Evolutionary conservation across 345 rosid species (phyloP).

Genomic region (Lepidium africanum): DNA sequence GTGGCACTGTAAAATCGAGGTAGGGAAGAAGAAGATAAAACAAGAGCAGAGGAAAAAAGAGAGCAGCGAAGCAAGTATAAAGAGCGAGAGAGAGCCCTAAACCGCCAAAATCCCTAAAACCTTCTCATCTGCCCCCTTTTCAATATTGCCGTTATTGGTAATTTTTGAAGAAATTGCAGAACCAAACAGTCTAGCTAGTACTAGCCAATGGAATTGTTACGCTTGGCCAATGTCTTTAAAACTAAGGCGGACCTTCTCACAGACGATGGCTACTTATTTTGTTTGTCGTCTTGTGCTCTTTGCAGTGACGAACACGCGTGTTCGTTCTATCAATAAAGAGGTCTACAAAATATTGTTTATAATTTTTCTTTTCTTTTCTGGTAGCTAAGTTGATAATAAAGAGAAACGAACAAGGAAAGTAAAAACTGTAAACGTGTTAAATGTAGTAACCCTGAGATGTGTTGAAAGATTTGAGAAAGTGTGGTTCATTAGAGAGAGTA

Average conservation of each 20-base stretch:
- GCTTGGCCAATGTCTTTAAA: not conserved
- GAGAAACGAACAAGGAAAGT: not conserved
- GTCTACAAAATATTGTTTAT: too few species aligned
- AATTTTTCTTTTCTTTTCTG: too few species aligned
- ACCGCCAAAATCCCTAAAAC: constrained; percentile 28
- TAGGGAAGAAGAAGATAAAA: constrained; percentile 7
- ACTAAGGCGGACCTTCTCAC: not conserved
- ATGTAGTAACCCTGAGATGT: not conserved
- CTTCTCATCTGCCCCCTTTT: constrained; percentile 14
- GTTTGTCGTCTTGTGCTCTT: not conserved
- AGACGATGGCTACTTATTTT: not conserved
- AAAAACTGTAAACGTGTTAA: not conserved
- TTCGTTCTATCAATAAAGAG: too few species aligned
- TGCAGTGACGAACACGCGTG: not conserved
- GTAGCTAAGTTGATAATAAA: not conserved
- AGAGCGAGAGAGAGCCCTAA: constrained; percentile 13
- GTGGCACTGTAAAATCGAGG: constrained; percentile 11
- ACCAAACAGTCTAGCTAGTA: too few species aligned
- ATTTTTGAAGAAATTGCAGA: not conserved
- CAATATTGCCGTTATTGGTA: constrained; percentile 18
- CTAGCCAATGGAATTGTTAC: not conserved
- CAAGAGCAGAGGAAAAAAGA: not conserved
- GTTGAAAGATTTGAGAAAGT: not conserved
- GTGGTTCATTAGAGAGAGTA: not conserved
- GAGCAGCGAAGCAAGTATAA: not conserved